Evolutionary conservation across 2,329 filamentous ascomycete species (phyloP).

Genomic region (Fusarium coffeatum): DNA sequence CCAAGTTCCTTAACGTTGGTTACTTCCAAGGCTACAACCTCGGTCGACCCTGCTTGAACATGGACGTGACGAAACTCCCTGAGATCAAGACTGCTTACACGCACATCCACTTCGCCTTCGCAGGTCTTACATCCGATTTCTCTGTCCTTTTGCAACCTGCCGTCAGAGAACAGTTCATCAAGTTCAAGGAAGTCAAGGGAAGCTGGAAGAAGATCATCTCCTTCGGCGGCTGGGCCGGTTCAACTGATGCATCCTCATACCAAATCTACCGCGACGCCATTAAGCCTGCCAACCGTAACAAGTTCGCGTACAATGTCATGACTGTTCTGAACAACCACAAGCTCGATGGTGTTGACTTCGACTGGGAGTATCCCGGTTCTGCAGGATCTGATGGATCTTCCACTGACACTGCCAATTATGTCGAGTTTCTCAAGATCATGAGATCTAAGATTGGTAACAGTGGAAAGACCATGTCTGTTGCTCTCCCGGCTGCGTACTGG

Average conservation of each 20-base stretch:
- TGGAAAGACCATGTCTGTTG: constrained; percentile 51
- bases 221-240: constrained; percentile 53
- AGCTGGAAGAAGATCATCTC: constrained; percentile 51
- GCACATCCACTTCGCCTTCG: constrained; percentile 52
- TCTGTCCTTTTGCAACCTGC: constrained; percentile 34
- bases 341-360: constrained; percentile 59
- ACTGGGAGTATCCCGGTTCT: constrained; percentile 60
- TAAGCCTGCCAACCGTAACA: constrained; percentile 51
- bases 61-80: constrained; percentile 46
- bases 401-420: constrained; percentile 51
- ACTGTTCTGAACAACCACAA: constrained; percentile 54
- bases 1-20: constrained; percentile 45
- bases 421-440: constrained; percentile 50
- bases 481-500: constrained; percentile 54
- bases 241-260: constrained; percentile 43
- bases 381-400: constrained; percentile 40
- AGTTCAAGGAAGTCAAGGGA: constrained; percentile 46
- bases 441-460: constrained; percentile 45
- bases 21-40: constrained; percentile 52
- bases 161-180: constrained; percentile 45
- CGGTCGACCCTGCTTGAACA: constrained; percentile 47
- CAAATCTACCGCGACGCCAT: constrained; percentile 48
- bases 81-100: constrained; percentile 42
- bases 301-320: constrained; percentile 52
- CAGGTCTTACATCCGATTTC: constrained; percentile 39